Evolutionary conservation across 805 yeast genomes (phyloP).

Genomic region (Saturnispora mendoncae): DNA sequence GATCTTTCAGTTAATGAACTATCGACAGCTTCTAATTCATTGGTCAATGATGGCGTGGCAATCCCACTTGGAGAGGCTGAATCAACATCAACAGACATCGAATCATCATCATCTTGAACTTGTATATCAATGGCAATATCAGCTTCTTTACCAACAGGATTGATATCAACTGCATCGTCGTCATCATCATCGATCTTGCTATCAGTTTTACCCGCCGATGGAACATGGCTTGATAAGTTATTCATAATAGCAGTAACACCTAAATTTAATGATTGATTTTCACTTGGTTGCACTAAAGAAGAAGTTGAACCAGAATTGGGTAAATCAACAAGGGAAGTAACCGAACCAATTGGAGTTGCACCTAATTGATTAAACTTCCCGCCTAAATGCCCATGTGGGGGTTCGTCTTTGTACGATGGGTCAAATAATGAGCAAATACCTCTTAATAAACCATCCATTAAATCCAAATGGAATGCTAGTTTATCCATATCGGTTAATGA

Average conservation of each 20-base stretch:
- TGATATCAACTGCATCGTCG: conserved; percentile 9
- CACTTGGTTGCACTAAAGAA: conserved; percentile 3
- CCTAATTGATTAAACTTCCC: neutral
- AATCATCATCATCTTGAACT: conserved; percentile 12
- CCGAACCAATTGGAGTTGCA: conserved; percentile 16
- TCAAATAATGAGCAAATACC: conserved; percentile 70
- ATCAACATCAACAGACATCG: conserved; percentile 22
- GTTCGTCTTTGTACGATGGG: conserved; percentile 39
- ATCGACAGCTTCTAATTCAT: conserved; percentile 38
- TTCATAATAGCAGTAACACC: conserved; percentile 7
- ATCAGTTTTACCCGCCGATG: conserved; percentile 4
- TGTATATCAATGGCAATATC: conserved; percentile 13
- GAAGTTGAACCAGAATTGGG: conserved; percentile 3
- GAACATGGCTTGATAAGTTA: neutral
- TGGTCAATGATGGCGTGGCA: conserved; percentile 24
- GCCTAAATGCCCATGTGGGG: conserved; percentile 7
- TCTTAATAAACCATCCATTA: conserved; percentile 35
- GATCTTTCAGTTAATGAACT: conserved; percentile 28
- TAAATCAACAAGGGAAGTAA: conserved; percentile 17
- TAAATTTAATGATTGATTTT: neutral
- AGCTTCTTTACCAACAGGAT: conserved; percentile 17
- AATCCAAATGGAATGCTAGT: conserved; percentile 18
- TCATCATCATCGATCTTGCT: conserved; percentile 5
- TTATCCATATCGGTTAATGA: conserved; percentile 21
- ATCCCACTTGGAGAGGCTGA: conserved; percentile 26